Evolutionary conservation across 1,284 basidiomycete species (phyloP).

Genomic region (Gymnopus androsaceus): DNA sequence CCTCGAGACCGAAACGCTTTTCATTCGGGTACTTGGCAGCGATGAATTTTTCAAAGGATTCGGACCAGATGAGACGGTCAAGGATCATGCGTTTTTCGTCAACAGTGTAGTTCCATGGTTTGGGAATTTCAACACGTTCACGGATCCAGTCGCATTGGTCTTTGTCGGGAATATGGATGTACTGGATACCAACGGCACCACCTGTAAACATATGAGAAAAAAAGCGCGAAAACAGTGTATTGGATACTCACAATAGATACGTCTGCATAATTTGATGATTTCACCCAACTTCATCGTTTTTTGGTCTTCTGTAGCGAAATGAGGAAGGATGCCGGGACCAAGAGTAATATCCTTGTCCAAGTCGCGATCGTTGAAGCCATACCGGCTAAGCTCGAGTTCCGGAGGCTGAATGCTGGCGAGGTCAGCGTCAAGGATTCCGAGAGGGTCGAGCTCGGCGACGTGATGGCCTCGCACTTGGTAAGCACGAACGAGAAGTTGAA

Average conservation of each 20-base stretch:
- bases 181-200: constrained; percentile 93
- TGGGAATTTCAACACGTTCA: constrained; percentile 93
- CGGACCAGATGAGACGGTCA: constrained; percentile 99
- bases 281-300: constrained; percentile 90
- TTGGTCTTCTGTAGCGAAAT: constrained; percentile 85
- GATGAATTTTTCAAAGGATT: constrained; percentile 98
- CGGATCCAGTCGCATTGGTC: constrained; percentile 99
- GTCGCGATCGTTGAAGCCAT: constrained; percentile 94
- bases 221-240: constrained; percentile 6
- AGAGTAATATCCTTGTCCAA: constrained; percentile 93
- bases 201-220: constrained; percentile 47
- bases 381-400: constrained; percentile 89
- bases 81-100: constrained; percentile 99
- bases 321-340: constrained; percentile 94
- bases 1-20: constrained; percentile 99
- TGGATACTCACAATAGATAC: constrained; percentile 85
- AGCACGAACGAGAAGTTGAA: constrained; percentile 94
- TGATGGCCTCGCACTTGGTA: constrained; percentile 99
- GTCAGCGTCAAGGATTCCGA: constrained; percentile 91
- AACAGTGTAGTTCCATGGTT: constrained; percentile 97
- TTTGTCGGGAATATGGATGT: constrained; percentile 98
- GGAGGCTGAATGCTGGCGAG: constrained; percentile 76
- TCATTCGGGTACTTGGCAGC: constrained; percentile 99
- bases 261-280: constrained; percentile 90
- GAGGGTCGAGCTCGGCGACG: constrained; percentile 92